Conservation (phyloP, 106 monocot genomes). For the Dioscorea dumetorum region DNA sequence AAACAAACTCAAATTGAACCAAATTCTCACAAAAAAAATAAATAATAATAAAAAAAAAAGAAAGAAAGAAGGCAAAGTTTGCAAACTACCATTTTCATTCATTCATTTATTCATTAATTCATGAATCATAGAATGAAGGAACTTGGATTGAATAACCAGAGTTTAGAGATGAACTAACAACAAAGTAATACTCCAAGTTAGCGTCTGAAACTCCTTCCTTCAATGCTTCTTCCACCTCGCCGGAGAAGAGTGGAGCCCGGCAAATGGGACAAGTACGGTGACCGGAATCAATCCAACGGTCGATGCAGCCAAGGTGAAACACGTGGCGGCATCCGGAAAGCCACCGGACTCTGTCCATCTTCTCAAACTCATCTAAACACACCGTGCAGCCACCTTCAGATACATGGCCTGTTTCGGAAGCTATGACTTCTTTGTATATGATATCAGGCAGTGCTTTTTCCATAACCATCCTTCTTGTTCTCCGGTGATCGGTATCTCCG, state of each 20-base stretch:
- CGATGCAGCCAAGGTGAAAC: constrained; percentile 63
- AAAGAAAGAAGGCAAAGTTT: too few species aligned
- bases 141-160: not conserved
- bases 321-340: constrained; percentile 56
- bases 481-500: too few species aligned
- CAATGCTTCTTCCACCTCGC: not conserved
- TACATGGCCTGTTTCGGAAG: too few species aligned
- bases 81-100: not conserved
- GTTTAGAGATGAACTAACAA: not conserved
- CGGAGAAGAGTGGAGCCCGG: constrained; percentile 42
- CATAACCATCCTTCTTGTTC: too few species aligned
- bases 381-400: constrained; percentile 37
- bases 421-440: too few species aligned
- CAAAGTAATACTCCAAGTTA: not conserved
- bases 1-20: too few species aligned
- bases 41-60: too few species aligned
- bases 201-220: not conserved
- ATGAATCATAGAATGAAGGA: not conserved
- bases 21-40: too few species aligned
- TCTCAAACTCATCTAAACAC: constrained; percentile 51
- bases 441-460: too few species aligned
- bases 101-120: not conserved
- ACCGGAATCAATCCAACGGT: constrained; percentile 50
- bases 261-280: constrained; percentile 72
- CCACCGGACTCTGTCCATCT: constrained; percentile 38